Base-by-base conservation (phyloP, 2,329 filamentous ascomycete genomes). In the Fusarium drepaniforme region DNA sequence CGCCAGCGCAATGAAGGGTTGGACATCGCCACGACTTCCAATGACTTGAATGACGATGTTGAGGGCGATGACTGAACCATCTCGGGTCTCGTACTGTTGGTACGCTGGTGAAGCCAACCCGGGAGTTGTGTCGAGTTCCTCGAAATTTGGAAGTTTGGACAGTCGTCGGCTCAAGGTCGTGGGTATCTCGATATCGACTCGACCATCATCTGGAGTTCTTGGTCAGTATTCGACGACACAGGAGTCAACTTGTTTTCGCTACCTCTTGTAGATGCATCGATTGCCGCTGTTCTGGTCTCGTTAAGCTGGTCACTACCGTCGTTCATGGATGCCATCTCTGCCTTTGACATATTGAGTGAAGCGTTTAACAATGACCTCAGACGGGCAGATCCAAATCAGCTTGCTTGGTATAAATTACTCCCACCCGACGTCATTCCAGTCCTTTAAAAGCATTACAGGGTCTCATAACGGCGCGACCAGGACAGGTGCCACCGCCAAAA, bases 41-140 rank as follows among this genome's bases (percentile, higher is more conserved):
- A 76, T 69, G 0, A 76, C 66, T 3, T 76, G 73, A 2, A 76
- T 76, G 6, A 76, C 71, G 1, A 76, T 64, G 2, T 76, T 76
- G 1, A 73, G 61, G 0, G 35, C 18, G 3, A 59, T 5, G 15
- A n/a, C 23, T 0, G 56, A 25, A 40, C 8, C 6, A 18, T 30
- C 21, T 28, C 21, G 35, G 5, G 13, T 23, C 11, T 59, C 35
- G 1, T 59, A 28, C 11, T 13, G 33, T 4, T 59, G 33, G 2
- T 73, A 73, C 0, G 21, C 25, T 0, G 70, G 70, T 4, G 61
- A 56, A 28, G 46, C 38, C 13, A 38, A 7, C 11, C 28, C 61
- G 0, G 65, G 70, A 4, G 18, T 15, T 15, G 1, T 16, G 1
- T 53, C 21, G 3, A 3, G 12, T 23, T 59, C 30, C 4, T 53